Conservation (phyloP, 441 rosid genomes). For the Macaranga tanarius region DNA sequence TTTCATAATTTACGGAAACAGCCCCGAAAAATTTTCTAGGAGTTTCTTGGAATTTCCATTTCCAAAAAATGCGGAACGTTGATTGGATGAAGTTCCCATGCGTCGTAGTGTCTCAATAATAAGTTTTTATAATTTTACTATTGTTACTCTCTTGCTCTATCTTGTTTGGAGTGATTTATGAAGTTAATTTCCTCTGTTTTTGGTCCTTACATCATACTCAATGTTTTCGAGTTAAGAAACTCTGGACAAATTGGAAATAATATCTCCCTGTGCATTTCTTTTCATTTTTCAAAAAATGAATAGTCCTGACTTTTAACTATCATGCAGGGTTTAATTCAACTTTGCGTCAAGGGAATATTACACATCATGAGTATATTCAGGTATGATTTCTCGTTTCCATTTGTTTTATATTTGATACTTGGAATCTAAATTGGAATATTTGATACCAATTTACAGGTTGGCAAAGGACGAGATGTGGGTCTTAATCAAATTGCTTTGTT, state of each 20-base stretch:
- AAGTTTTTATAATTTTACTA: not conserved
- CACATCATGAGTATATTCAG: slow-evolving; percentile 99
- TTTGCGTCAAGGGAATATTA: slow-evolving; percentile 95
- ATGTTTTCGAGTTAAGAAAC: not conserved
- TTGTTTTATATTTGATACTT: slow-evolving; percentile 9
- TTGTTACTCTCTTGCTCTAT: not conserved
- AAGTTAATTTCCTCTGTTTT: not conserved
- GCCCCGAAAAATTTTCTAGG: no score
- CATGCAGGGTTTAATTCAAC: slow-evolving; percentile 86
- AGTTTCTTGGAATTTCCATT: no score
- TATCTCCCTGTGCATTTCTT: not conserved
- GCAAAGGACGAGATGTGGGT: slow-evolving; percentile 99
- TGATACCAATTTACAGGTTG: slow-evolving; percentile 65
- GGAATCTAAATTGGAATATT: slow-evolving; percentile 11
- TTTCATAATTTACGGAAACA: no score
- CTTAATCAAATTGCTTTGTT: slow-evolving; percentile 97
- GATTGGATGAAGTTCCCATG: no score
- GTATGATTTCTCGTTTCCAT: slow-evolving; percentile 36
- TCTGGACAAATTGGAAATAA: not conserved
- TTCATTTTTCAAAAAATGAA: not conserved
- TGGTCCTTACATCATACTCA: not conserved
- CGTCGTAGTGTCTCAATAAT: no score
- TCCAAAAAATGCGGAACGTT: no score
- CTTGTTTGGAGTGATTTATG: not conserved
- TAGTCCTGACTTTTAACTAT: not conserved